These are phyloP conservation scores for Conticribra guillardii DNA, from an alignment of 108 stramenopile genomes.

Conservation along the genomic window DNA sequence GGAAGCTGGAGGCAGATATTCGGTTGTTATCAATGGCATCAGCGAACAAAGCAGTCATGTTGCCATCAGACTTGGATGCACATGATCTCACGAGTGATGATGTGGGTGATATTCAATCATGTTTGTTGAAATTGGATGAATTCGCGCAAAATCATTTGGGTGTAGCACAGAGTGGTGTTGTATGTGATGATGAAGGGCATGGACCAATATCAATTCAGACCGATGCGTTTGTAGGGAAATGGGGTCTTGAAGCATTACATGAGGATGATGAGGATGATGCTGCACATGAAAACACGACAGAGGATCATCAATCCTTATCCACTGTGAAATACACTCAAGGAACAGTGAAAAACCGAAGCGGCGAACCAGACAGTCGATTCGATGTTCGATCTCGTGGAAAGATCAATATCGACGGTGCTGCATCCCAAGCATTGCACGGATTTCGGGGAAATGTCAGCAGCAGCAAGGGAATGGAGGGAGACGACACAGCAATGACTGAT, in stretches of 20 bases:
- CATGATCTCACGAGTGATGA: slow-evolving; percentile 33
- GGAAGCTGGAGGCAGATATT: slow-evolving; percentile 85
- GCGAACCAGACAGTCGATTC: slow-evolving; percentile 90
- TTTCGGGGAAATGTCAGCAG: slow-evolving; percentile 56
- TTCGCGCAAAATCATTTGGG: too few relatives aligned
- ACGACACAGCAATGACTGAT: slow-evolving; percentile 1
- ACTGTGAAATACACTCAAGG: slow-evolving; percentile 62
- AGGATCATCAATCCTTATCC: not conserved
- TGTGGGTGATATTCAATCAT: slow-evolving; percentile 10
- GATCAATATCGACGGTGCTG: slow-evolving; percentile 81
- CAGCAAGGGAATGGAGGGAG: slow-evolving; percentile 2
- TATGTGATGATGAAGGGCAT: slow-evolving; percentile 6
- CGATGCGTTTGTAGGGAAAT: slow-evolving; percentile 27
- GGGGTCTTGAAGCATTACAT: not conserved
- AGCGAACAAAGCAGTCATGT: not conserved
- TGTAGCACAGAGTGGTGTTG: slow-evolving; percentile 9
- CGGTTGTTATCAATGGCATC: slow-evolving; percentile 55
- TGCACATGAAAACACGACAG: not conserved
- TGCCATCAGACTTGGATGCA: slow-evolving; percentile 31
- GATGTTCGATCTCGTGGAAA: slow-evolving; percentile 74
- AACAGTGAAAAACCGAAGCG: slow-evolving; percentile 74
- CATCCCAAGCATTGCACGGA: slow-evolving; percentile 73
- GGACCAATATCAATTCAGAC: slow-evolving; percentile 41
- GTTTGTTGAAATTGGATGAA: slow-evolving; percentile 56
- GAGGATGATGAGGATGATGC: not conserved